Base-by-base conservation (phyloP, 768 basidiomycete species). In the Trametes elegans region DNA sequence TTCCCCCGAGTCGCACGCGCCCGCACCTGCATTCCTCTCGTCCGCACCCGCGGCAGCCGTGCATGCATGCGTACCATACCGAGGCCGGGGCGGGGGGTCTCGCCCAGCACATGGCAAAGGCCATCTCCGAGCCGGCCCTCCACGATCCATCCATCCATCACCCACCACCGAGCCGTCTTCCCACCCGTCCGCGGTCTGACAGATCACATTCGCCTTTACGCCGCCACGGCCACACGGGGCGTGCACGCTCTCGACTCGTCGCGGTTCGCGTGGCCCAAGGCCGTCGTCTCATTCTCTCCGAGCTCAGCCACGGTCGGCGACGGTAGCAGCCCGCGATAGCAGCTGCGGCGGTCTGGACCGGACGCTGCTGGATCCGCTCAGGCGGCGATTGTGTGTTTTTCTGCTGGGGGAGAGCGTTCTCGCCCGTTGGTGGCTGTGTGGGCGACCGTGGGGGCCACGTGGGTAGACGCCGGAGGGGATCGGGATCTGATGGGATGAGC, bases 351-450 rank as follows among this genome's bases (percentile, higher is more conserved):
- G 39, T 21, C 8, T 5, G 5, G 8, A 21, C 8, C 6, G 42
- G n/a, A 29, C 27, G 27, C 27, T 31, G 27, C n/a, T n/a, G 28
- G 28, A 29, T 29, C 28, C 43, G 27, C 28, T n/a, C n/a, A n/a
- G 45, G 21, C 29, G 27, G 24, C 34, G 43, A 53, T 45, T 26
- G 43, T 27, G 26, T 39, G 39, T 8, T 44, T 19, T 44, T 5
- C 19, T n/a, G 24, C 43, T 43, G n/a, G n/a, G n/a, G n/a, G 48
- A 50, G 50, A 47, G 31, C 56, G 56, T 52, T 57, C 56, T 57
- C 56, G 56, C 56, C 57, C 57, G 50, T 53, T 9, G 13, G 57
- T 58, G 57, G 57, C 57, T 48, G 57, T 58, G 51, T n/a, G 7
- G 29, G 5, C 29, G 29, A 4, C 14, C 38, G 29, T 49, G 43